Conservation (phyloP, 1,139 yeast genomes). For the Sugiyamaella japonica region DNA sequence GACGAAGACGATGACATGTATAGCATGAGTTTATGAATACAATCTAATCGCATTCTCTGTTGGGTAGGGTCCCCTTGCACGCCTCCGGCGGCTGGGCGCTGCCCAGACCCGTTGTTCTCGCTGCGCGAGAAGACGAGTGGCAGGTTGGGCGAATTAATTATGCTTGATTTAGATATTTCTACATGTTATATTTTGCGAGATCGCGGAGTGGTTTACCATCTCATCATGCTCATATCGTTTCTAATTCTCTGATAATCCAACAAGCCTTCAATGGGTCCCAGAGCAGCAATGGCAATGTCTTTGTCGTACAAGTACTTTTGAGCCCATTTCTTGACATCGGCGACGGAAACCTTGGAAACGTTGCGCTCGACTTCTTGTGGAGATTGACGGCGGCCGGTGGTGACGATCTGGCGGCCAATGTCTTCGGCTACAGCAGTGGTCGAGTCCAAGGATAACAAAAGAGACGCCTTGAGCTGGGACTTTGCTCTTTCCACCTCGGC, state of each 20-base stretch:
- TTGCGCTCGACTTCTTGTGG: conserved; percentile 90
- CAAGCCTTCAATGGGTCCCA: conserved; percentile 72
- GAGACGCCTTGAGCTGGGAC: conserved; percentile 90
- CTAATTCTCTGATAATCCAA: conserved; percentile 59
- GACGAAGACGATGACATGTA: conserved; percentile 38
- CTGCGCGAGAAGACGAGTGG: no score
- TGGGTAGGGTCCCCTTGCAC: neutral
- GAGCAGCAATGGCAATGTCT: conserved; percentile 86
- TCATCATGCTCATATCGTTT: conserved; percentile 44
- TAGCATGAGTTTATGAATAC: conserved; percentile 18
- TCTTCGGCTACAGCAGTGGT: conserved; percentile 97
- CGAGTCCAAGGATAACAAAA: conserved; percentile 86
- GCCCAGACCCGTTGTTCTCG: no score
- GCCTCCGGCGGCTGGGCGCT: no score
- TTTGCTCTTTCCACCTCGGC: conserved; percentile 93
- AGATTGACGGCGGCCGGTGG: conserved; percentile 85
- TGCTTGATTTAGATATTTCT: conserved; percentile 15
- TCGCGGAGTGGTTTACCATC: conserved; percentile 34
- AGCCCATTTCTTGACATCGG: conserved; percentile 87
- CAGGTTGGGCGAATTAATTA: neutral
- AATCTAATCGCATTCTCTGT: conserved; percentile 2
- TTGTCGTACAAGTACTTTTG: conserved; percentile 73
- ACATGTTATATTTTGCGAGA: conserved; percentile 1
- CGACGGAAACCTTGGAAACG: conserved; percentile 74
- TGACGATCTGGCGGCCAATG: conserved; percentile 93